phyloP scores from a whole-genome alignment of 2,329 filamentous ascomycete species.

The Ophiocordyceps australis region DNA sequence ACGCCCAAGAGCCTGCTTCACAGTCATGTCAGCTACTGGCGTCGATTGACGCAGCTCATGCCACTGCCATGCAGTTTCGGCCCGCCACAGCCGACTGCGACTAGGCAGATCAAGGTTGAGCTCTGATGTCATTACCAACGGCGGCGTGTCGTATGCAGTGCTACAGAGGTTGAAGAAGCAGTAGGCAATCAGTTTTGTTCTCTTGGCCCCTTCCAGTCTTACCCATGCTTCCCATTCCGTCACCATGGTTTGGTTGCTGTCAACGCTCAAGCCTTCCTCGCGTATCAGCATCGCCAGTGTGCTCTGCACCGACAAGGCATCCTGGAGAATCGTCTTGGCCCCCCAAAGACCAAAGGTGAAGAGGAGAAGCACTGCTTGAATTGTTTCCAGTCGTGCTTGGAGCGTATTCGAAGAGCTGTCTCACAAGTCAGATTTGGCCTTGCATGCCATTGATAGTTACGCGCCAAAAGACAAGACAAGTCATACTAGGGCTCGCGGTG shows the following conservation, averaged over 20 bases:
- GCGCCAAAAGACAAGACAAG: too few species aligned
- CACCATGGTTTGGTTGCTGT: slow-evolving; percentile 24
- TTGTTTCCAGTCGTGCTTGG: slow-evolving; percentile 42
- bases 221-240: slow-evolving; percentile 43
- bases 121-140: slow-evolving; percentile 37
- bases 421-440: too few species aligned
- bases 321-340: slow-evolving; percentile 39
- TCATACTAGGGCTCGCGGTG: slow-evolving; percentile 42
- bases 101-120: slow-evolving; percentile 36
- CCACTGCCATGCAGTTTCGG: slow-evolving; percentile 40
- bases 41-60: slow-evolving; percentile 34
- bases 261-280: slow-evolving; percentile 34
- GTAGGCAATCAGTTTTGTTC: slow-evolving; percentile 41
- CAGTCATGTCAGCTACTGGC: slow-evolving; percentile 28
- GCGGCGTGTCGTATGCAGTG: slow-evolving; percentile 42
- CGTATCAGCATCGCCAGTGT: slow-evolving; percentile 37
- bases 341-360: slow-evolving; percentile 44
- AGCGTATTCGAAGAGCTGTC: slow-evolving; percentile 38
- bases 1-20: slow-evolving; percentile 37
- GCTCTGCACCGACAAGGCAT: slow-evolving; percentile 40
- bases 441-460: too few species aligned
- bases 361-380: slow-evolving; percentile 42
- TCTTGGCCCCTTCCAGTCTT: slow-evolving; percentile 33
- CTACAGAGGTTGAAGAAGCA: slow-evolving; percentile 46
- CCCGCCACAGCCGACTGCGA: slow-evolving; percentile 36